Base-by-base conservation (phyloP, 768 basidiomycete species). In the Boletus edulis region DNA sequence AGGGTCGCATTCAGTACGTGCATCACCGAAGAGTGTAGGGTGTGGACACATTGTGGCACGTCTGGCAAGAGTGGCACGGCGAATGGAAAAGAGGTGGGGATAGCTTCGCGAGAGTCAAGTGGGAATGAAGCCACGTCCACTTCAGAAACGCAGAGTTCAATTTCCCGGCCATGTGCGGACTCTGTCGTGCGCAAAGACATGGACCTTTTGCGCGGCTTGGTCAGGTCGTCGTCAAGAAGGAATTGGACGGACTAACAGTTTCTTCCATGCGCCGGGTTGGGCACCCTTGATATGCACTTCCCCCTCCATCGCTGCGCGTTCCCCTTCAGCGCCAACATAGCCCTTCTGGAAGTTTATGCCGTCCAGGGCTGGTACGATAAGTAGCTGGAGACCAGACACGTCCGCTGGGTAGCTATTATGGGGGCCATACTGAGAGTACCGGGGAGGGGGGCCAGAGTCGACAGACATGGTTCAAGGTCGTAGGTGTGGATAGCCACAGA, bases 301-400 rank as follows among this genome's bases (percentile, higher is more conserved):
- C 45, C 93, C 93, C 65, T 93, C 91, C 50, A 94, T 81, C 10
- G 89, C 86, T 14, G 91, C 89, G 55, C 78, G 80, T 70, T 93
- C 91, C 49, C 81, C 89, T 52, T 91, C 89, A 22, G 86, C 89
- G 48, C 93, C 93, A 9, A 94, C 76, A 67, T 81, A 91, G 12
- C 93, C 93, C 63, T 85, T 88, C 73, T 94, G 93, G 64, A 94
- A 95, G 68, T 84, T 81, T 52, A 89, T 75, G 20, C 84, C 78
- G 67, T 88, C 81, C 46, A 80, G 75, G 14, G 83, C 78, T 0
- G 93, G 92, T 13, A 85, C 75, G 56, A 95, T 86, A 57, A 92
- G 76, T 45, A 94, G 78, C 72, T 93, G 87, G 17, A 85, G 82
- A 27, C 58, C 66, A 27, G 55, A 56, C 48, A 32, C 48, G n/a